Percentiles rank a stretch among this genome's conserved stretches.
These are phyloP conservation scores for Colletotrichum tropicicola DNA, from an alignment of 2,329 filamentous ascomycete species.

Conservation along the genomic window DNA sequence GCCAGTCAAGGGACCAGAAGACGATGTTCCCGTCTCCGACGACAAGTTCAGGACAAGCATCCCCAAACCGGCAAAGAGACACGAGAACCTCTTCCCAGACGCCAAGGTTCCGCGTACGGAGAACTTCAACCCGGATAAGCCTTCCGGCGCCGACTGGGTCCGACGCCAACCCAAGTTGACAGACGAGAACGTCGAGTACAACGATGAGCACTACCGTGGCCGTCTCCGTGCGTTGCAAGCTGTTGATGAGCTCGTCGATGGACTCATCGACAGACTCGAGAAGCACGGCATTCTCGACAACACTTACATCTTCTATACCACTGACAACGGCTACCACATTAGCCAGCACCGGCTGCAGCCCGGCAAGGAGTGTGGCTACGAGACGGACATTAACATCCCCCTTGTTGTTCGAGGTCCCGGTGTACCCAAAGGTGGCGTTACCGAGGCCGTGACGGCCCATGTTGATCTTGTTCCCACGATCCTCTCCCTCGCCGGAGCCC, in stretches of 20 bases:
- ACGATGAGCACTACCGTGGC: constrained; percentile 49
- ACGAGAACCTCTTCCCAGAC: constrained; percentile 67
- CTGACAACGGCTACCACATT: constrained; percentile 64
- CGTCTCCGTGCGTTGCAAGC: constrained; percentile 53
- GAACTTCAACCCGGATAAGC: constrained; percentile 70
- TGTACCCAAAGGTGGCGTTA: constrained; percentile 45
- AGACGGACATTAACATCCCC: constrained; percentile 62
- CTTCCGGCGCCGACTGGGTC: constrained; percentile 55
- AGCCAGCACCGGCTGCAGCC: constrained; percentile 60
- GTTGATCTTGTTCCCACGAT: constrained; percentile 66
- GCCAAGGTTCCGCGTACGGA: constrained; percentile 68
- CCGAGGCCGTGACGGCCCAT: constrained; percentile 56
- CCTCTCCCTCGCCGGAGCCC: constrained; percentile 47
- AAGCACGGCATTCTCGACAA: constrained; percentile 44
- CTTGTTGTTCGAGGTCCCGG: constrained; percentile 59
- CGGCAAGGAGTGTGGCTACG: constrained; percentile 60
- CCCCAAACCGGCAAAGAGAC: constrained; percentile 56
- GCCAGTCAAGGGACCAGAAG: constrained; percentile 63
- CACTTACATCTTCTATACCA: constrained; percentile 61
- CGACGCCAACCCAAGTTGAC: constrained; percentile 44
- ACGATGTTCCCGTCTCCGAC: constrained; percentile 61
- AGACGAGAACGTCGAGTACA: constrained; percentile 41
- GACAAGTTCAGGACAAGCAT: constrained; percentile 46
- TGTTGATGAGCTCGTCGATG: constrained; percentile 55
- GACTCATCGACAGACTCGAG: constrained; percentile 44